These are phyloP conservation scores for Trypethelium eluteriae DNA, from an alignment of 495 filamentous ascomycete genomes.

Conservation along the genomic window DNA sequence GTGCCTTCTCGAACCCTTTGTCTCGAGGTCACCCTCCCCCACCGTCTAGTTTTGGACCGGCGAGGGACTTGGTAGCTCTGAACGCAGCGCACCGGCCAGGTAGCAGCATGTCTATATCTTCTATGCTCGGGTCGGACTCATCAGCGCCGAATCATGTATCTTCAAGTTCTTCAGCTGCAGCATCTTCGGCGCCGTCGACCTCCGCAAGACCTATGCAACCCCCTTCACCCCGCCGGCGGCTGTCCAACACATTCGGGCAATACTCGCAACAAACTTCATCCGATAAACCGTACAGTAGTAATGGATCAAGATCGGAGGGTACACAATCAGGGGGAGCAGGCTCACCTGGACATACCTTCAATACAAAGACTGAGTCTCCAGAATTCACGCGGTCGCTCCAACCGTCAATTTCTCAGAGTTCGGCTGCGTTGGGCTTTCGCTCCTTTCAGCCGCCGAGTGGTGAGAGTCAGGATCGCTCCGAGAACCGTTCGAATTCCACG, in stretches of 20 bases:
- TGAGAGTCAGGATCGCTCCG: constrained; percentile 16
- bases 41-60: constrained; percentile 38
- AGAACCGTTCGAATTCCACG: not conserved
- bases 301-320: constrained; percentile 19
- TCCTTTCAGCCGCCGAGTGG: constrained; percentile 23
- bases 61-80: constrained; percentile 47
- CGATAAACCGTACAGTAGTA: constrained; percentile 22
- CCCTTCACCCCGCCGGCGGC: constrained; percentile 31
- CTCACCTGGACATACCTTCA: constrained; percentile 22
- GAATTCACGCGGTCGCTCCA: constrained; percentile 22
- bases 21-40: constrained; percentile 34
- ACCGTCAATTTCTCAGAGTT: constrained; percentile 22
- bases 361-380: constrained; percentile 25
- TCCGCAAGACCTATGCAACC: constrained; percentile 32
- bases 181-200: constrained; percentile 14
- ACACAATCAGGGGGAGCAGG: constrained; percentile 17
- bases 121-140: constrained; percentile 63
- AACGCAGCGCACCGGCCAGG: constrained; percentile 48
- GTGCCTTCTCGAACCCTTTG: constrained; percentile 34
- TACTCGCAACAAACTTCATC: constrained; percentile 24
- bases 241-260: constrained; percentile 20
- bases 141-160: constrained; percentile 16
- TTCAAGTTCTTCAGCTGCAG: constrained; percentile 23
- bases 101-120: constrained; percentile 93
- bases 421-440: constrained; percentile 18